Percentiles rank a stretch among this genome's conserved stretches.
Evolutionary conservation across 2,329 filamentous ascomycete species (phyloP).

Genomic region (Fusarium brevicatenulatum): DNA sequence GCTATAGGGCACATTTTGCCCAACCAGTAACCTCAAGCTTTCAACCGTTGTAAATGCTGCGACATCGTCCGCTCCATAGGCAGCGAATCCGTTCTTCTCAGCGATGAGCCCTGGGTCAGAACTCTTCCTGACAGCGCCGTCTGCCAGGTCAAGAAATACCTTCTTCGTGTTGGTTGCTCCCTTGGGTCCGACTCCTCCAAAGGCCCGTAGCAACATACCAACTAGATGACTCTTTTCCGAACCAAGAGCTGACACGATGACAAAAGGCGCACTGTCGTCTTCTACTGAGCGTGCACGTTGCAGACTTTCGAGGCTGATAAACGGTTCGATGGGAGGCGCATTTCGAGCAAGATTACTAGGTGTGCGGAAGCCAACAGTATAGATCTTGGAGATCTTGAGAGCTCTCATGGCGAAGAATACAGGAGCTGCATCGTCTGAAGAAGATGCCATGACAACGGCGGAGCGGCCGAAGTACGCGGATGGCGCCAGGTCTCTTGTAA

Average conservation of each 20-base stretch:
- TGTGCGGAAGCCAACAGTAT: conserved; percentile 83
- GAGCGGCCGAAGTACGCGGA: conserved; percentile 81
- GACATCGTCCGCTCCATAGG: conserved; percentile 82
- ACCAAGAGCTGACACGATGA: conserved; percentile 81
- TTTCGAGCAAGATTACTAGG: conserved; percentile 69
- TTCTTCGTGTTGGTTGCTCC: conserved; percentile 61
- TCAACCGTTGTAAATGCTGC: conserved; percentile 87
- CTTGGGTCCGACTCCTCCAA: conserved; percentile 56
- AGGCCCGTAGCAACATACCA: conserved; percentile 80
- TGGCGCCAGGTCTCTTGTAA: conserved; percentile 83
- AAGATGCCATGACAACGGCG: conserved; percentile 78
- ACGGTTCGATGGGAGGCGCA: conserved; percentile 76
- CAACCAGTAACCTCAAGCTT: conserved; percentile 79
- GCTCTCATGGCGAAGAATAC: conserved; percentile 82
- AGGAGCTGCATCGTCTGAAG: conserved; percentile 79
- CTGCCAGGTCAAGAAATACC: conserved; percentile 84
- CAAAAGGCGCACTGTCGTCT: conserved; percentile 73
- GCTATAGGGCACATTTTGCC: conserved; percentile 88
- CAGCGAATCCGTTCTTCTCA: conserved; percentile 78
- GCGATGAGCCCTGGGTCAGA: conserved; percentile 76
- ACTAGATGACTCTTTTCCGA: conserved; percentile 83
- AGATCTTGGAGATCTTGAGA: conserved; percentile 80
- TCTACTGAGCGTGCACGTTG: conserved; percentile 62
- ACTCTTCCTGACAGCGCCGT: conserved; percentile 62
- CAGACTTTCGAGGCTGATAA: conserved; percentile 76